Evolutionary conservation across 73 alveolate genomes (phyloP).

Genomic region (Symbiodinium natans): DNA sequence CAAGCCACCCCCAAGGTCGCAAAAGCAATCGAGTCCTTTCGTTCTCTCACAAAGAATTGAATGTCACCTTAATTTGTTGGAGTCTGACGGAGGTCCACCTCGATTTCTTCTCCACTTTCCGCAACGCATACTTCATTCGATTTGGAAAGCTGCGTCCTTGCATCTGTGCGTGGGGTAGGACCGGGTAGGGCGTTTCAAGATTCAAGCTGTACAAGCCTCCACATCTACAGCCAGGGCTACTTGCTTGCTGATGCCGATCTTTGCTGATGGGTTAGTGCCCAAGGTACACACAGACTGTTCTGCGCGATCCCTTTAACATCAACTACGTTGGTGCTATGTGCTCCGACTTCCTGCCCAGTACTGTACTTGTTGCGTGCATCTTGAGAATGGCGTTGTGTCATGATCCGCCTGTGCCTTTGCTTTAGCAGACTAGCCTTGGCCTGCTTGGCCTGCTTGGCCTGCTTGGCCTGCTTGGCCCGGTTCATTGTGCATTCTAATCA

Average conservation of each 20-base stretch:
- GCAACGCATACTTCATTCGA: conserved; percentile 82
- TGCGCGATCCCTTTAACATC: conserved; percentile 83
- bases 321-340: conserved; percentile 89
- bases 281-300: conserved; percentile 88
- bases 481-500: background rate
- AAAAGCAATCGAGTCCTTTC: background rate
- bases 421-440: too few species aligned
- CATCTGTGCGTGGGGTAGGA: too few species aligned
- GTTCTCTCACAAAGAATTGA: too few species aligned
- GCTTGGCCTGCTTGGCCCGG: too few species aligned
- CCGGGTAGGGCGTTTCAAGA: too few species aligned
- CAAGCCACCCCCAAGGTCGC: conserved; percentile 68
- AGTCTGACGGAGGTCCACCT: conserved; percentile 43
- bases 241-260: background rate
- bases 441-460: too few species aligned
- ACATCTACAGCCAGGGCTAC: background rate
- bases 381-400: too few species aligned
- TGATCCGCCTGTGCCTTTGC: too few species aligned
- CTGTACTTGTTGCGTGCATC: too few species aligned
- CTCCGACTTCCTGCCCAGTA: background rate
- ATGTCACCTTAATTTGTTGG: too few species aligned
- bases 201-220: background rate
- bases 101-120: conserved; percentile 90
- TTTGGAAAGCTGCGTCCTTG: conserved; percentile 37
- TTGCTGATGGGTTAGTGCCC: background rate